Conservation (phyloP, 2,329 filamentous ascomycete genomes). For the Paraconiothyrium brasiliense region DNA sequence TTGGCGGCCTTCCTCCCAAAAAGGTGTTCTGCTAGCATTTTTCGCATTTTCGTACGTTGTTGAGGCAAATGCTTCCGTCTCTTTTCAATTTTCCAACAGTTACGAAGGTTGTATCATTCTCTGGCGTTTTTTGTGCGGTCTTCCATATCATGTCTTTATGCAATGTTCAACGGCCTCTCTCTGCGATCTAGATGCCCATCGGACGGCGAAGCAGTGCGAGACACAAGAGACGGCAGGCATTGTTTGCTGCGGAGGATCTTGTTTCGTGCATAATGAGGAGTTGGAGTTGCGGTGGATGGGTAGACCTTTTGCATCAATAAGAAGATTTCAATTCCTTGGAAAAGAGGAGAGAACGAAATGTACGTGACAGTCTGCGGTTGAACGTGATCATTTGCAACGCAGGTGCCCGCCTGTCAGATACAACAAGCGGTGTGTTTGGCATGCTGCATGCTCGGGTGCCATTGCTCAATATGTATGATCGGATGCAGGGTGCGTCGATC, state of each 20-base stretch:
- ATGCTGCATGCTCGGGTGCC: neutral
- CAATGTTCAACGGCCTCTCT: slow-evolving; percentile 28
- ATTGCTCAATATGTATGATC: neutral
- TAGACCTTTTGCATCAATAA: slow-evolving; percentile 33
- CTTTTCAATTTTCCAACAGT: slow-evolving; percentile 20
- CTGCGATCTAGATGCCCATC: slow-evolving; percentile 12
- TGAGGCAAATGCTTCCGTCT: slow-evolving; percentile 13
- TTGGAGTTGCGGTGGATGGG: slow-evolving; percentile 20
- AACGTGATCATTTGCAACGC: neutral
- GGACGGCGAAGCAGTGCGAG: slow-evolving; percentile 9
- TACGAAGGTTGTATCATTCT: slow-evolving; percentile 37
- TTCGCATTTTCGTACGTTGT: slow-evolving; percentile 23
- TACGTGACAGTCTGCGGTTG: neutral
- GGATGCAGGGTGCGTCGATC: slow-evolving; percentile 5
- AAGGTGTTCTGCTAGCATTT: slow-evolving; percentile 45
- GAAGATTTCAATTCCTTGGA: slow-evolving; percentile 23
- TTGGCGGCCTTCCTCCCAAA: slow-evolving; percentile 38
- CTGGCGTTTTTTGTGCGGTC: slow-evolving; percentile 29
- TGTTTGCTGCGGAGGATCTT: slow-evolving; percentile 22
- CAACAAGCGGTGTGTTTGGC: slow-evolving; percentile 1
- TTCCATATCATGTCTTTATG: slow-evolving; percentile 15
- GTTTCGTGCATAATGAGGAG: slow-evolving; percentile 43
- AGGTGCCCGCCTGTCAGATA: neutral
- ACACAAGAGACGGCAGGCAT: slow-evolving; percentile 26
- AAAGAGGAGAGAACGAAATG: neutral